phyloP scores from a whole-genome alignment of 2,329 filamentous ascomycete species.

The Lachnellula hyalina region DNA sequence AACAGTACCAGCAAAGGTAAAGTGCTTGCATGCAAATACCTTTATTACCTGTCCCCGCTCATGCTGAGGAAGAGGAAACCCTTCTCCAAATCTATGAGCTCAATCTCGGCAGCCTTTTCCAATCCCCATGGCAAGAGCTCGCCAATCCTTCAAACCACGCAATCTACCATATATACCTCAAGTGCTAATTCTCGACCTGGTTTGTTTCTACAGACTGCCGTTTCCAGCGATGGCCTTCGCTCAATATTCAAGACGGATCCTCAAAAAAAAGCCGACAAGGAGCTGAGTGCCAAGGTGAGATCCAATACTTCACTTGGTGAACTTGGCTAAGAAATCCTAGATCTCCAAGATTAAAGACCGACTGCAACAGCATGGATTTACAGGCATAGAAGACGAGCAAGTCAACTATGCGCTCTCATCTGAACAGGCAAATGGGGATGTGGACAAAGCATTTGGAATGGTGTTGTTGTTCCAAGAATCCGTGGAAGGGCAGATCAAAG shows the following conservation, averaged over 20 bases:
- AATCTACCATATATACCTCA: slow-evolving; percentile 14
- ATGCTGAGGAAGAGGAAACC: slow-evolving; percentile 14
- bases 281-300: slow-evolving; percentile 41
- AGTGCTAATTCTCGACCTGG: slow-evolving; percentile 23
- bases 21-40: slow-evolving; percentile 5
- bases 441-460: slow-evolving; percentile 69
- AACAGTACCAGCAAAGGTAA: slow-evolving; percentile 39
- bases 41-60: slow-evolving; percentile 8
- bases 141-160: slow-evolving; percentile 16
- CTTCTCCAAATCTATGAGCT: slow-evolving; percentile 12
- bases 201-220: slow-evolving; percentile 38
- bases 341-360: slow-evolving; percentile 48
- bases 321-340: slow-evolving; percentile 28
- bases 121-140: slow-evolving; percentile 16
- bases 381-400: slow-evolving; percentile 55
- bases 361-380: slow-evolving; percentile 48
- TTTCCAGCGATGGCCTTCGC: slow-evolving; percentile 53
- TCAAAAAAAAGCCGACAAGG: slow-evolving; percentile 49
- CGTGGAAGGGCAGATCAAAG: slow-evolving; percentile 69
- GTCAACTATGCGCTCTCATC: slow-evolving; percentile 56
- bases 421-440: slow-evolving; percentile 61
- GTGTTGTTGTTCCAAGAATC: slow-evolving; percentile 76
- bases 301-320: neutral
- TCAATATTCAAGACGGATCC: slow-evolving; percentile 60
- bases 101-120: slow-evolving; percentile 22